phyloP scores from a whole-genome alignment of 371 early-diverging fungal species.

The Choanephora cucurbitarum region DNA sequence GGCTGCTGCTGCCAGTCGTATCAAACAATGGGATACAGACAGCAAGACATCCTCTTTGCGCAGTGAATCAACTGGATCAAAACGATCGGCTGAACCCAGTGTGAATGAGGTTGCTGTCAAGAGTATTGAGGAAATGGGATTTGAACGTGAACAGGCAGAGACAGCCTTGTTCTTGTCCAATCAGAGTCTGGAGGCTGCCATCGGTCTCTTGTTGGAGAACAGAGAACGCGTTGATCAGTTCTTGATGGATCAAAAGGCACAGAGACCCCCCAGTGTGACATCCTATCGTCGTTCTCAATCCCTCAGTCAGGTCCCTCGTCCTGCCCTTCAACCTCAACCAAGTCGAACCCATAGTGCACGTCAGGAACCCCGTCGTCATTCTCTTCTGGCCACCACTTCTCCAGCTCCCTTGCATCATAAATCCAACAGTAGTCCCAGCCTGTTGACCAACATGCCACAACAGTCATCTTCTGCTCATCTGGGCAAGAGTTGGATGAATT shows the following conservation, averaged over 20 bases:
- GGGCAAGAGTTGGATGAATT: slow-evolving; percentile 61
- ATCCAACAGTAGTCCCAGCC: too few species aligned
- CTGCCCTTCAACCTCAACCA: slow-evolving; percentile 12
- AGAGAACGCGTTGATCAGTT: slow-evolving; percentile 54
- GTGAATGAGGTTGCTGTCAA: slow-evolving; percentile 23
- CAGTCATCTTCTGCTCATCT: background rate
- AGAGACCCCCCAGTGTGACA: slow-evolving; percentile 13
- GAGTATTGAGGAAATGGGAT: slow-evolving; percentile 73
- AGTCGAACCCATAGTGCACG: slow-evolving; percentile 2
- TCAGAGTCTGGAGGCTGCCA: slow-evolving; percentile 61
- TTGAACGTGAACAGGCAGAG: slow-evolving; percentile 62
- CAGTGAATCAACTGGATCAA: background rate
- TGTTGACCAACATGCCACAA: background rate
- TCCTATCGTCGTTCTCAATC: slow-evolving; percentile 37
- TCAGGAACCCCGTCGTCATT: slow-evolving; percentile 22
- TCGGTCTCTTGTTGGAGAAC: slow-evolving; percentile 63
- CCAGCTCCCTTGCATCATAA: slow-evolving; percentile 14
- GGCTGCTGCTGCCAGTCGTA: slow-evolving; percentile 40
- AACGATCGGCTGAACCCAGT: background rate
- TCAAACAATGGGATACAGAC: slow-evolving; percentile 19
- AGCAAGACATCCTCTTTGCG: background rate
- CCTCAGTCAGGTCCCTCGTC: slow-evolving; percentile 26
- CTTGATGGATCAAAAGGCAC: slow-evolving; percentile 30
- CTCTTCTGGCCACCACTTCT: slow-evolving; percentile 21
- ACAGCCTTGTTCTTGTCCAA: slow-evolving; percentile 61